Base-by-base conservation (phyloP, 768 basidiomycete genomes). In the Trametes cubensis region DNA sequence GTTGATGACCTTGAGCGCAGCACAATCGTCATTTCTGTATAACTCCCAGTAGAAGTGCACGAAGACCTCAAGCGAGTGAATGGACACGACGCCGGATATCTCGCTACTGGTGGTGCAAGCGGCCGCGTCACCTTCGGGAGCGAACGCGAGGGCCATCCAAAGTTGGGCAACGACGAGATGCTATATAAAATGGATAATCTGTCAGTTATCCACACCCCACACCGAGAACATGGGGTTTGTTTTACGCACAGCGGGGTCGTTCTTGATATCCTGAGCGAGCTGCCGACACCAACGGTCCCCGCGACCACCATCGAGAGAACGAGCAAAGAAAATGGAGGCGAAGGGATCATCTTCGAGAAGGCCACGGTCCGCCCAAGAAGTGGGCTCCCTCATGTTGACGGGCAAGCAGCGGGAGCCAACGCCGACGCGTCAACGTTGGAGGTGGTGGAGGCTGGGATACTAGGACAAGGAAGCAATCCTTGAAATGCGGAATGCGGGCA, bases 31-130 rank as follows among this genome's bases (percentile, higher is more conserved):
- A 4, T 50, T 34, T 25, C 10, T 21, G 20, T 63, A 50, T 23
- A 68, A 49, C 17, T 53, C 17, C 73, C 72, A 74, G 57, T 67
- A 73, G 55, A 71, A 71, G 30, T 55, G 58, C 44, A 73, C 63
- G 62, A 74, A 74, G 11, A 69, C n/a, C 23, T 63, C 39, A 44
- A 60, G 44, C 4, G 52, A 30, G 7, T 59, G 41, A 1, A 60
- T 25, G 23, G 48, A 21, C 18, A 42, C 21, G 15, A 44, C 18
- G 18, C n/a, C 20, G n/a, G 28, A 17, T 25, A n/a, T 5, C 47
- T 2, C 23, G 34, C 45, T 20, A 25, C 8, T 15, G 23, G 26
- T 17, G 6, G 23, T 15, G 46, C 6, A 21, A 40, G 8, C 39
- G 18, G 25, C 15, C 48, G 5, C 7, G 53, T 48, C 30, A 15